Base-by-base conservation (phyloP, 345 rosid genomes). In the Murraya paniculata region DNA sequence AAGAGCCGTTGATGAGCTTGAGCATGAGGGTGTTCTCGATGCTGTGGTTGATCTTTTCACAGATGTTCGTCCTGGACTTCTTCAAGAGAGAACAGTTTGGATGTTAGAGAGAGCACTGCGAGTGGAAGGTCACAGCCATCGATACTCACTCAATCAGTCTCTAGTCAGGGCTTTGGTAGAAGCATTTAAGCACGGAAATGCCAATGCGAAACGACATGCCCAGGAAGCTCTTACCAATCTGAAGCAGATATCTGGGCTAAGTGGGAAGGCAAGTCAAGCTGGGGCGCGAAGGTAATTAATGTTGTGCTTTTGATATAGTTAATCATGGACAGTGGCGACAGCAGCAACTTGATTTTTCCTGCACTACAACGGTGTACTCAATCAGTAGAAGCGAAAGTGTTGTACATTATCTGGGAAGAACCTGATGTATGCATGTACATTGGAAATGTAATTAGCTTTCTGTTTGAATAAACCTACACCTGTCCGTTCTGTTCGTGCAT, bases 211-310 rank as follows among this genome's bases (percentile, higher is more conserved):
- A 69, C 59, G 82, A 69, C 78, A 85, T 69, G 85, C 88, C 62
- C 88, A 76, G 76, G 75, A 79, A 65, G 87, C 88, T 45, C 84
- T 87, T n/a, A 87, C 90, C 68, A 81, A 73, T 74, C 85, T 85
- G 50, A 85, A 81, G 79, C 87, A 83, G 80, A 10, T 81, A 76
- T 82, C 87, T 5, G 85, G 77, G 1, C 60, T 80, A 48, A 77
- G 85, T 19, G 80, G 84, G 33, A 81, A 35, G 33, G 66, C 86
- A 6, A 80, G 64, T 61, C 85, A 87, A 78, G 38, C 71, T 55
- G 74, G 56, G n/a, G 71, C 77, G 19, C 9, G 60, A 67, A 83
- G 79, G 82, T 84, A 81, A 74, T 53, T 45, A 45, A 45, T 45
- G 50, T 13, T 45, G 50, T 28, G 31, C n/a, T 61, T 70, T 48